Percentiles rank a stretch among this genome's conserved stretches.
Evolutionary conservation across 148 eudicot species (phyloP).

Genomic region (Bassia scoparia): DNA sequence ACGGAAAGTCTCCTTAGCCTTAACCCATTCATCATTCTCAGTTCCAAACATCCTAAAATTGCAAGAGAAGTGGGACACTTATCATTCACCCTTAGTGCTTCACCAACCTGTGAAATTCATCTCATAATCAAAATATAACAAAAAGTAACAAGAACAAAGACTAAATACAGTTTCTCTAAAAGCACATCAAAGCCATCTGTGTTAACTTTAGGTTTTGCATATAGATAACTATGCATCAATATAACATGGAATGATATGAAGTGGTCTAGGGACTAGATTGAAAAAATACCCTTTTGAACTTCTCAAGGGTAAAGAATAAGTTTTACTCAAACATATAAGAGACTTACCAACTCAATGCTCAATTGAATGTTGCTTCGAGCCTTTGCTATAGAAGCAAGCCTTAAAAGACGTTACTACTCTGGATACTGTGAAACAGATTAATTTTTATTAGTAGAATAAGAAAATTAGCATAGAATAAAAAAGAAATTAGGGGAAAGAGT

Average conservation of each 20-base stretch:
- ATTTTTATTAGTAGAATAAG: neutral
- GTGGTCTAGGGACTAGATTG: neutral
- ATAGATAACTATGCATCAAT: neutral
- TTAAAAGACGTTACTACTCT: slow-evolving; percentile 74
- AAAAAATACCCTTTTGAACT: neutral
- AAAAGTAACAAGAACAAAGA: slow-evolving; percentile 4
- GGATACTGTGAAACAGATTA: slow-evolving; percentile 55
- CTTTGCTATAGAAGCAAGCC: slow-evolving; percentile 92
- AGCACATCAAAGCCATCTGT: neutral
- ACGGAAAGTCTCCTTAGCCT: slow-evolving; percentile 94
- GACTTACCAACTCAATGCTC: slow-evolving; percentile 84
- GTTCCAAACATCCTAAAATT: slow-evolving; percentile 91
- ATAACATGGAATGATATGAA: neutral
- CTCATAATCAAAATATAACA: slow-evolving; percentile 6
- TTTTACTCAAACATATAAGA: neutral
- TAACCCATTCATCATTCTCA: slow-evolving; percentile 98
- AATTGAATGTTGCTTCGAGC: slow-evolving; percentile 71
- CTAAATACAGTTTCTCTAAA: neutral
- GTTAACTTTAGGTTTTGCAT: neutral
- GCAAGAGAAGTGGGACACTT: slow-evolving; percentile 77
- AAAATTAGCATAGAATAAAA: neutral
- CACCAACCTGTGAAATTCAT: slow-evolving; percentile 52
- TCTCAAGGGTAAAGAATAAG: neutral
- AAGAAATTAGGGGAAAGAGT: neutral
- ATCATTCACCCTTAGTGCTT: slow-evolving; percentile 79